Percentiles rank a stretch among this genome's conserved stretches.
phyloP scores from a whole-genome alignment of 257 asterid species.

The Cynanchum wilfordii region DNA sequence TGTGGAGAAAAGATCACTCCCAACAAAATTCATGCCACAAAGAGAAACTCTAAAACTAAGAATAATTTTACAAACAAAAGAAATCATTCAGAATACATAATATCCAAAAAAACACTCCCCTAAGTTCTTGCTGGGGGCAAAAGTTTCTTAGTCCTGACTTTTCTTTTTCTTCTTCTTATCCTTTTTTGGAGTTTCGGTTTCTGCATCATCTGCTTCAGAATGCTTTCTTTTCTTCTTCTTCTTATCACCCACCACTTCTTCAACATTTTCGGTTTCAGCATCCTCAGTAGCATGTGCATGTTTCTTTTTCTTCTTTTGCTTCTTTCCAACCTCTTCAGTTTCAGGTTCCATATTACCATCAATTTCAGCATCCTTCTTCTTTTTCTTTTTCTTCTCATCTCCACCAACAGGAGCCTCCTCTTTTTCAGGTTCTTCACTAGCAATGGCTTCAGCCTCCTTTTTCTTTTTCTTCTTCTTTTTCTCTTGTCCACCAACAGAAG shows the following conservation, averaged over 20 bases:
- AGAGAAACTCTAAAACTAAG: not conserved
- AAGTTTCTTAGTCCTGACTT: not conserved
- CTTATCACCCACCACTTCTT: slow-evolving; percentile 36
- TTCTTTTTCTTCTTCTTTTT: slow-evolving; percentile 41
- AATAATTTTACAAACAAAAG: slow-evolving; percentile 3
- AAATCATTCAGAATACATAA: not conserved
- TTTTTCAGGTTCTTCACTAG: slow-evolving; percentile 30
- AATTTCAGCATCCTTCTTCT: slow-evolving; percentile 25
- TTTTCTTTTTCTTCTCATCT: slow-evolving; percentile 40
- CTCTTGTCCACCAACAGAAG: slow-evolving; percentile 28
- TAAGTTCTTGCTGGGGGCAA: not conserved
- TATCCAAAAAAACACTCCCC: not conserved
- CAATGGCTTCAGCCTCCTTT: slow-evolving; percentile 17
- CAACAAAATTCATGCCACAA: not conserved
- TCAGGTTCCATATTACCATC: slow-evolving; percentile 23
- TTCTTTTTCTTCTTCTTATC: slow-evolving; percentile 24
- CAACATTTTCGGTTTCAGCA: slow-evolving; percentile 20
- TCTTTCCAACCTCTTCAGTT: slow-evolving; percentile 26
- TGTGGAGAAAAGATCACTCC: not conserved
- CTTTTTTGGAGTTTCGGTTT: slow-evolving; percentile 28
- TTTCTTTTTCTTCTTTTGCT: slow-evolving; percentile 46
- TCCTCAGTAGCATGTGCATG: slow-evolving; percentile 22
- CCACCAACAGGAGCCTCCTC: slow-evolving; percentile 27
- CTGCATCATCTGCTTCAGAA: slow-evolving; percentile 33
- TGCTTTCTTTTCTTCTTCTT: slow-evolving; percentile 77